Percentiles rank a stretch among this genome's conserved stretches.
Evolutionary conservation across 257 asterid genomes (phyloP).

Genomic region (Nicotiana otophora): DNA sequence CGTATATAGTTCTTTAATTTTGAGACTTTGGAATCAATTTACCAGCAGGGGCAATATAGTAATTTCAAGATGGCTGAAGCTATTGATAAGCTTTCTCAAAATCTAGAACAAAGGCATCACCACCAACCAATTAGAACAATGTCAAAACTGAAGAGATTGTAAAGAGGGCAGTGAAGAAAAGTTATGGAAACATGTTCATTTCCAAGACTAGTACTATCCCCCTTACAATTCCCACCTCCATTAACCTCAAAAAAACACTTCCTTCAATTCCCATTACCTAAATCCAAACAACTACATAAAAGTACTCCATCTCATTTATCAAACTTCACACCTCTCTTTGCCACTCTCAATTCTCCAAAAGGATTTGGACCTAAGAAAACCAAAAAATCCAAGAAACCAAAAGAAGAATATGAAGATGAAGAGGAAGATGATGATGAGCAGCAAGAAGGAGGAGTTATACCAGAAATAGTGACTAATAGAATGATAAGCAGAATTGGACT

Average conservation of each 20-base stretch:
- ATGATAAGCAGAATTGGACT: conserved; percentile 80
- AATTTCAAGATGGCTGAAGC: not conserved
- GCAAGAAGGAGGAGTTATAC: conserved; percentile 58
- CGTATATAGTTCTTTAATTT: not conserved
- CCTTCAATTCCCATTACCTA: conserved; percentile 25
- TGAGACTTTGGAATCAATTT: not conserved
- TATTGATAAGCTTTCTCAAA: not conserved
- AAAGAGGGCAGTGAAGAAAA: conserved; percentile 6
- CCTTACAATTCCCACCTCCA: conserved; percentile 28
- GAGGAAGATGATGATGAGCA: conserved; percentile 37
- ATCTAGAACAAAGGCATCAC: not conserved
- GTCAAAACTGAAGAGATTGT: not conserved
- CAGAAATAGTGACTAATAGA: conserved; percentile 90
- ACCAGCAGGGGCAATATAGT: not conserved
- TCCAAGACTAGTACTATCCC: conserved; percentile 21
- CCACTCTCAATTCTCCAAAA: conserved; percentile 68
- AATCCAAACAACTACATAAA: conserved; percentile 16
- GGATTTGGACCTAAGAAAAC: conserved; percentile 71
- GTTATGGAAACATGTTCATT: conserved; percentile 38
- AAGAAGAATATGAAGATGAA: conserved; percentile 30
- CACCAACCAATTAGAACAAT: not conserved
- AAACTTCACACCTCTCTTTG: conserved; percentile 36
- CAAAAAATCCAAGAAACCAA: conserved; percentile 44
- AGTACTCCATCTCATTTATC: conserved; percentile 11
- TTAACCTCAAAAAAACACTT: conserved; percentile 29